phyloP scores from a whole-genome alignment of 179 eudicot genomes.

The Beta corolliflora region DNA sequence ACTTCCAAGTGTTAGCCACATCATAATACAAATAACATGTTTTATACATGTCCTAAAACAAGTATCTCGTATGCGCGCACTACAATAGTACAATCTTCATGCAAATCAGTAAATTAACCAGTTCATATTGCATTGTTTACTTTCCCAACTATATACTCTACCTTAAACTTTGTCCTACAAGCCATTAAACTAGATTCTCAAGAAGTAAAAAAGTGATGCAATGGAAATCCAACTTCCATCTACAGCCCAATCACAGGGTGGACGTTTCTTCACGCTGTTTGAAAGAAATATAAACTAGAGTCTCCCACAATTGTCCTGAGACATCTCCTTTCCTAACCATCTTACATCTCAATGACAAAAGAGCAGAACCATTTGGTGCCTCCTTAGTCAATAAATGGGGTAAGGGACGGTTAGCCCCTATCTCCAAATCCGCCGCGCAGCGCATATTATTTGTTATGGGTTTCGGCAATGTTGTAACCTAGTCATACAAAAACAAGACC shows the following conservation, averaged over 20 bases:
- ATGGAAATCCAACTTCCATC: not conserved
- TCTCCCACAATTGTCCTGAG: not conserved
- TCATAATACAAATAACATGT: constrained; percentile 13
- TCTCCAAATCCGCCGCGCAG: not conserved
- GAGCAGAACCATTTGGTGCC: not conserved
- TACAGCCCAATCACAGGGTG: not conserved
- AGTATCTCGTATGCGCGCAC: not conserved
- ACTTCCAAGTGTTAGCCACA: constrained; percentile 2
- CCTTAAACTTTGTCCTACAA: not conserved
- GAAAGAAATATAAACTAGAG: not conserved
- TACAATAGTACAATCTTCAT: not conserved
- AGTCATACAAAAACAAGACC: not conserved
- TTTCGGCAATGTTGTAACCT: not conserved
- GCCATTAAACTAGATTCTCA: not conserved
- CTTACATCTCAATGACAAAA: not conserved
- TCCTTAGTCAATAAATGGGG: not conserved
- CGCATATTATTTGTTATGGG: not conserved
- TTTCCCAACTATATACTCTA: not conserved
- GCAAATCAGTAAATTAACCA: not conserved
- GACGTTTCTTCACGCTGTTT: not conserved
- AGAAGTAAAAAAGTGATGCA: not conserved
- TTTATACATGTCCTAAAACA: not conserved
- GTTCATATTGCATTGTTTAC: not conserved
- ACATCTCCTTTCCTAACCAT: not conserved
- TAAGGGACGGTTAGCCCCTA: too few species aligned